These are phyloP conservation scores for Umbilicus rupestris DNA, from an alignment of 164 flowering plant species.

Conservation along the genomic window DNA sequence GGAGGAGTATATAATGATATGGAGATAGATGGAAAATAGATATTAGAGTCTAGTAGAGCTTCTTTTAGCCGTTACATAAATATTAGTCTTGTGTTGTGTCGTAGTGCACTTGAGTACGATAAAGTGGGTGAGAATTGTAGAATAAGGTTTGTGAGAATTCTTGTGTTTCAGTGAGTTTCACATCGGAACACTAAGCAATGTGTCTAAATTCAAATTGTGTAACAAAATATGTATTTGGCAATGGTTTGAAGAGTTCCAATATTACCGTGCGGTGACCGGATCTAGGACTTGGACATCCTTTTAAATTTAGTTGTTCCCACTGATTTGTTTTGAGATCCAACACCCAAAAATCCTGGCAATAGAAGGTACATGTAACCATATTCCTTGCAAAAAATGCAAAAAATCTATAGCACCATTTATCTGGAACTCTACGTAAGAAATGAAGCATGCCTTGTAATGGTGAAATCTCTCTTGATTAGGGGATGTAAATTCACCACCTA, in stretches of 20 bases:
- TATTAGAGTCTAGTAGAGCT: neutral
- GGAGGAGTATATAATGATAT: neutral
- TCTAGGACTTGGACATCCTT: slow-evolving; percentile 95
- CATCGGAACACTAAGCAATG: neutral
- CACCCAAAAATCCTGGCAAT: slow-evolving; percentile 85
- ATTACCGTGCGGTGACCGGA: slow-evolving; percentile 98
- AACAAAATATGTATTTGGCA: neutral
- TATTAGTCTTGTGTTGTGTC: neutral
- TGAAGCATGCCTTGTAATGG: slow-evolving; percentile 74
- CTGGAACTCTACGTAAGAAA: neutral
- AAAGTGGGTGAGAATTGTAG: neutral
- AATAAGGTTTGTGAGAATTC: neutral
- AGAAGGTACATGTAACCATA: neutral
- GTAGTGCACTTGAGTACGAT: neutral
- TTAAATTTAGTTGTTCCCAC: slow-evolving; percentile 90
- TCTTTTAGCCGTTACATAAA: neutral
- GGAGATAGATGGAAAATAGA: neutral
- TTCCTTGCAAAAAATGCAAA: neutral
- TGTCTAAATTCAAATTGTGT: neutral
- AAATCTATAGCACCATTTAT: neutral
- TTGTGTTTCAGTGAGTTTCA: neutral
- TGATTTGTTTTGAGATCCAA: slow-evolving; percentile 91
- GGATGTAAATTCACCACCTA: slow-evolving; percentile 98
- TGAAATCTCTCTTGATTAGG: slow-evolving; percentile 99
- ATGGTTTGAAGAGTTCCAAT: slow-evolving; percentile 4